phyloP scores from a whole-genome alignment of 2,329 filamentous ascomycete genomes.

The Ambrosiella cleistominuta region DNA sequence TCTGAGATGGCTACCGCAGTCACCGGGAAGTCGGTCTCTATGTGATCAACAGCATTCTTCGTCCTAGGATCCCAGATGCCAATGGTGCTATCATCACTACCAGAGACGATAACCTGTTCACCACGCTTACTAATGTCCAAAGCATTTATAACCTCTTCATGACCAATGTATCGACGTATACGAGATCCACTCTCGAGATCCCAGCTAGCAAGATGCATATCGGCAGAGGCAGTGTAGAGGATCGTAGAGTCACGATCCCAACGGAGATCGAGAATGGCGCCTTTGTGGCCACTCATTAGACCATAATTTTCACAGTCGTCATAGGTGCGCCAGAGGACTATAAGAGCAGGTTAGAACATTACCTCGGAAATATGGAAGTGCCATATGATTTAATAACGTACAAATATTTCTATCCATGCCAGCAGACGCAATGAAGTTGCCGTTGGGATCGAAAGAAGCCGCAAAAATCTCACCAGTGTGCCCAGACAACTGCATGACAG shows the following conservation, averaged over 20 bases:
- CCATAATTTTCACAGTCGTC: conserved; percentile 93
- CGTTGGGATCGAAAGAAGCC: conserved; percentile 75
- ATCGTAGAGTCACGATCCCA: conserved; percentile 92
- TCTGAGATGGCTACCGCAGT: conserved; percentile 84
- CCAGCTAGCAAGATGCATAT: conserved; percentile 88
- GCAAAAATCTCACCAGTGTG: conserved; percentile 76
- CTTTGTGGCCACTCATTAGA: conserved; percentile 70
- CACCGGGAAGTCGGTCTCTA: conserved; percentile 81
- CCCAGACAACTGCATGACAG: conserved; percentile 84
- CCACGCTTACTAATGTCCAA: conserved; percentile 78
- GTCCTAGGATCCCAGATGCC: conserved; percentile 91
- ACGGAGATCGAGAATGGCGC: conserved; percentile 77
- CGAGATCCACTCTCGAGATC: conserved; percentile 81
- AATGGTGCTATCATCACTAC: conserved; percentile 83
- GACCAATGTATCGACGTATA: conserved; percentile 80
- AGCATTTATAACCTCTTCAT: conserved; percentile 90
- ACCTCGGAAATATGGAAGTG: background rate
- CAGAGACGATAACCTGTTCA: conserved; percentile 78
- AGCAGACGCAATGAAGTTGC: conserved; percentile 77
- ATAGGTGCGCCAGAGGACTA: conserved; percentile 86
- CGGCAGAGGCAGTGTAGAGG: conserved; percentile 81
- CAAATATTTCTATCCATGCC: conserved; percentile 87
- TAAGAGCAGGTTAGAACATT: background rate
- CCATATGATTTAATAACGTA: conserved; percentile 26
- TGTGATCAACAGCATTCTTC: conserved; percentile 73